These are phyloP conservation scores for Rhododendron simsii DNA, from an alignment of 148 eudicot genomes.

Conservation along the genomic window DNA sequence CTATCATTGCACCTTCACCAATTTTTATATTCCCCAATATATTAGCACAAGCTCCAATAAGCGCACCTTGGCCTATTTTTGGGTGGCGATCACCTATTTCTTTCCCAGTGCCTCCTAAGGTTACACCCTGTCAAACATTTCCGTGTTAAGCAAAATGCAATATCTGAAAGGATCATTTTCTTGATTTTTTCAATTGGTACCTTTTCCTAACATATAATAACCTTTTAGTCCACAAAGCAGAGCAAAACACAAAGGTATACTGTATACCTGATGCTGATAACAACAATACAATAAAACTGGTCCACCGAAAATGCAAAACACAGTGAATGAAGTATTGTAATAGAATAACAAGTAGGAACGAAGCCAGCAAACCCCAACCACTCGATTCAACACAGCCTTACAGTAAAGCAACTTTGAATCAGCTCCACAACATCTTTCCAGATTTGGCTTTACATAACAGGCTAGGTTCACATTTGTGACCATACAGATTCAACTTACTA, in stretches of 20 bases:
- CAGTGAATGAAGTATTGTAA: neutral
- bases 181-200: neutral
- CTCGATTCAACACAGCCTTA: neutral
- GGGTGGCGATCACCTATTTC: conserved; percentile 66
- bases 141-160: neutral
- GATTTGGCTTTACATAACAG: neutral
- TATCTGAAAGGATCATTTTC: neutral
- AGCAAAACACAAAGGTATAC: neutral
- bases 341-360: neutral
- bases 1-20: conserved; percentile 69
- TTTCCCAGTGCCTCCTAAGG: conserved; percentile 62
- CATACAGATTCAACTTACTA: neutral
- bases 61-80: conserved; percentile 58
- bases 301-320: neutral
- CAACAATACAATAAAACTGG: neutral
- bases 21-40: conserved; percentile 53
- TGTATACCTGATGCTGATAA: neutral
- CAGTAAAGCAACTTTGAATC: neutral
- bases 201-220: neutral
- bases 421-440: neutral
- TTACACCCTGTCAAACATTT: conserved; percentile 45
- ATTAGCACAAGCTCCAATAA: conserved; percentile 57
- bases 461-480: neutral
- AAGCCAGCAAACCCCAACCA: neutral
- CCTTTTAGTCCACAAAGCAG: neutral